Percentiles rank a stretch among this genome's conserved stretches.
Conservation (phyloP, 1,284 basidiomycete genomes). For the Exobasidium cylindrosporum region DNA sequence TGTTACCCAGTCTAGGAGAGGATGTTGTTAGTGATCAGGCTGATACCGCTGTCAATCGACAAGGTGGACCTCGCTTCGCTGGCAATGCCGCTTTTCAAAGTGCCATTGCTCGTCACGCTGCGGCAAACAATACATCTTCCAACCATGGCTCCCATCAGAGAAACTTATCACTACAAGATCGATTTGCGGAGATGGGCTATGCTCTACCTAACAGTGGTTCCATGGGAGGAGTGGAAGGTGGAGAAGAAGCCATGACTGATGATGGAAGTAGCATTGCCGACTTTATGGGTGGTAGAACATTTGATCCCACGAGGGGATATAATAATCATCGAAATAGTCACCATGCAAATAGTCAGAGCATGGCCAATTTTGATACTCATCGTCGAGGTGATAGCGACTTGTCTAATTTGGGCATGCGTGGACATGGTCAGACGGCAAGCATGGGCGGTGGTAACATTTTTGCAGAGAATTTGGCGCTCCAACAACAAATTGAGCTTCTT, state of each 20-base stretch:
- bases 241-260: constrained; percentile 34
- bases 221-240: constrained; percentile 17
- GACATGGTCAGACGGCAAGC: constrained; percentile 60
- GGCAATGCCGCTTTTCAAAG: constrained; percentile 48
- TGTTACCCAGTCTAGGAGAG: constrained; percentile 42
- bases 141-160: constrained; percentile 28
- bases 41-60: constrained; percentile 21
- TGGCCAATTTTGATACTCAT: constrained; percentile 24
- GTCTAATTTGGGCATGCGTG: constrained; percentile 20
- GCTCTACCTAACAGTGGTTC: constrained; percentile 6
- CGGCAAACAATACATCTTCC: constrained; percentile 17
- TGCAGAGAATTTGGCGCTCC: constrained; percentile 57
- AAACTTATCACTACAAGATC: constrained; percentile 37
- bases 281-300: constrained; percentile 36
- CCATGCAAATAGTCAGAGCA: constrained; percentile 17
- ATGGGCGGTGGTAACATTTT: constrained; percentile 73
- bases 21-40: constrained; percentile 24
- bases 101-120: constrained; percentile 35
- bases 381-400: constrained; percentile 40
- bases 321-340: background rate
- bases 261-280: constrained; percentile 37
- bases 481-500: constrained; percentile 58
- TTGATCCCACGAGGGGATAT: constrained; percentile 35
- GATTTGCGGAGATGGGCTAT: constrained; percentile 47
- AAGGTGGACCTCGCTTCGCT: constrained; percentile 42